Base-by-base conservation (phyloP, 805 yeast genomes). In the Wickerhamiella vanderwaltii region DNA sequence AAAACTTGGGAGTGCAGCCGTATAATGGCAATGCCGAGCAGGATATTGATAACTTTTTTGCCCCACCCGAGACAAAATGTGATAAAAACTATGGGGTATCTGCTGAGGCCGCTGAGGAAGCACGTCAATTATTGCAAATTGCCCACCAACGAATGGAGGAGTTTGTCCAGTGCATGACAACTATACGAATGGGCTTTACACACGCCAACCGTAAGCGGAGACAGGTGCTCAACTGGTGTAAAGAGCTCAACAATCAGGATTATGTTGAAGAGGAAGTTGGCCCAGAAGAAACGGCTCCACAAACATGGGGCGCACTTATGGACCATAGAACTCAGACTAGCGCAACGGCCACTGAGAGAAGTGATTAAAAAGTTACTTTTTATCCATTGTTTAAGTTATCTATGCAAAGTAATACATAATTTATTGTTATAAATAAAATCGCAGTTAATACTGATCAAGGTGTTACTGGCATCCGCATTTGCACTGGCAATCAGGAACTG, bases 401-500 rank as follows among this genome's bases (percentile, higher is more conserved):
- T n/a, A n/a, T n/a, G n/a, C n/a, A n/a, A n/a, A n/a, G n/a, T n/a
- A n/a, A n/a, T n/a, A n/a, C n/a, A n/a, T n/a, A n/a, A n/a, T n/a
- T n/a, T n/a, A n/a, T n/a, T n/a, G n/a, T n/a, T n/a, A n/a, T n/a
- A n/a, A n/a, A n/a, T n/a, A n/a, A n/a, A n/a, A n/a, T n/a, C n/a
- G n/a, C n/a, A n/a, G n/a, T n/a, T n/a, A n/a, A n/a, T n/a, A n/a
- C n/a, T n/a, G n/a, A n/a, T n/a, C n/a, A n/a, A n/a, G n/a, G n/a
- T n/a, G n/a, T 25, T 16, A 35, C 23, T 35, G 30, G 9, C 25
- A 23, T n/a, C 54, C 55, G 24, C 97, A 88, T 38, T 73, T 66
- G 54, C 98, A 88, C 30, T 69, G 66, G 54, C 98, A 88, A 32
- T 86, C 94, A 0, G 96, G 95, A 2, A 88, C 94, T 0, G 98